phyloP scores from a whole-genome alignment of 2,329 filamentous ascomycete genomes.

The Trematosphaeria pertusa region DNA sequence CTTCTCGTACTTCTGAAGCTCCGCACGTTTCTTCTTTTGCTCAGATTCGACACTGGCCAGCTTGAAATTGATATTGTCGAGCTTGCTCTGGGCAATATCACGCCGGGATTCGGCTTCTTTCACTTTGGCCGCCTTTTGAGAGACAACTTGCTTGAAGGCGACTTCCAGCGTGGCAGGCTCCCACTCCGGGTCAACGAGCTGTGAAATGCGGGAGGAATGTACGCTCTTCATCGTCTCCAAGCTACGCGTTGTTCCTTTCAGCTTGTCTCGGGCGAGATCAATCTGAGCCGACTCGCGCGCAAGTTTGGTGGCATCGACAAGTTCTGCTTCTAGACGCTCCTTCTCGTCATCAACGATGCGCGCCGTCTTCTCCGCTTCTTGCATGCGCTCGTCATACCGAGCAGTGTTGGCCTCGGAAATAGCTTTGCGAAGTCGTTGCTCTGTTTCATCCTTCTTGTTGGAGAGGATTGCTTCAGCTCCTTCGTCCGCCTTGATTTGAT shows the following conservation, averaged over 20 bases:
- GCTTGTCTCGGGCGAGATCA: constrained; percentile 81
- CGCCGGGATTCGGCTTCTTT: constrained; percentile 72
- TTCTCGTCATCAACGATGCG: constrained; percentile 74
- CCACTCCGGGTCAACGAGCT: constrained; percentile 72
- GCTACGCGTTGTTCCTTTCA: constrained; percentile 74
- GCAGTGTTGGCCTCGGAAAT: constrained; percentile 69
- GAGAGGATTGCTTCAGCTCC: constrained; percentile 80
- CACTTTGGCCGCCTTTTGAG: constrained; percentile 64
- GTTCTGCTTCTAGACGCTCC: constrained; percentile 76
- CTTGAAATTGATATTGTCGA: constrained; percentile 78
- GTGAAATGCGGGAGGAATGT: constrained; percentile 73
- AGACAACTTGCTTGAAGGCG: constrained; percentile 70
- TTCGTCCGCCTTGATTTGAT: constrained; percentile 83
- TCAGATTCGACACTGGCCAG: constrained; percentile 71
- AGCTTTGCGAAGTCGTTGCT: constrained; percentile 66
- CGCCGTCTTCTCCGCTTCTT: constrained; percentile 69
- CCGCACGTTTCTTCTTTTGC: constrained; percentile 68
- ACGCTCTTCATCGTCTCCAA: constrained; percentile 79
- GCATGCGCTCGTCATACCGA: constrained; percentile 74
- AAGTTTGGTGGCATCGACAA: constrained; percentile 80
- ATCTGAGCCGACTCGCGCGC: constrained; percentile 85
- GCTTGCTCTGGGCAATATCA: constrained; percentile 73
- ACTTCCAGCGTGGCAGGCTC: constrained; percentile 71
- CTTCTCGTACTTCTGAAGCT: constrained; percentile 67
- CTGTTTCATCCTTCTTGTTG: constrained; percentile 73